phyloP scores from a whole-genome alignment of 2,329 filamentous ascomycete genomes.

The Chaetothyriales sp. region DNA sequence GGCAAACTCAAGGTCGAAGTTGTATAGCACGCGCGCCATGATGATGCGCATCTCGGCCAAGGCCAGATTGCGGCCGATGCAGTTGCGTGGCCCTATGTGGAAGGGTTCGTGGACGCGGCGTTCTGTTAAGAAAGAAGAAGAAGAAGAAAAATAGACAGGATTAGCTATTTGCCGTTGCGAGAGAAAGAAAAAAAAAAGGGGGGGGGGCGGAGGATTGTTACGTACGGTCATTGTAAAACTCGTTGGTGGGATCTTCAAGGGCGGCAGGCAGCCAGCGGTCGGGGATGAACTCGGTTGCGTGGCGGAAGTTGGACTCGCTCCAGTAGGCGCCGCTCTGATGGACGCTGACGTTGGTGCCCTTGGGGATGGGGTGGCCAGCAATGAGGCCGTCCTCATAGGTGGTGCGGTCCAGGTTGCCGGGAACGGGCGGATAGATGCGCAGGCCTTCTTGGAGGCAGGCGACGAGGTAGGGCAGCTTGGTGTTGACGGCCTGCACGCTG shows the following conservation, averaged over 20 bases:
- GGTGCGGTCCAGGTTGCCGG: constrained; percentile 13
- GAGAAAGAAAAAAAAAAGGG: background rate
- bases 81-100: background rate
- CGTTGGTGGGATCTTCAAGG: background rate
- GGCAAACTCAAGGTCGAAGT: constrained; percentile 30
- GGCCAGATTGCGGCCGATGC: constrained; percentile 26
- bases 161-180: background rate
- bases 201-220: background rate
- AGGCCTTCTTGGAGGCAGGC: constrained; percentile 35
- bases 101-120: constrained; percentile 2
- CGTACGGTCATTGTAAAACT: background rate
- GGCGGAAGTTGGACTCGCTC: background rate
- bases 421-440: constrained; percentile 32
- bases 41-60: constrained; percentile 38
- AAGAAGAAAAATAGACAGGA: too few species aligned
- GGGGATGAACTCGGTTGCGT: constrained; percentile 1
- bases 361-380: background rate
- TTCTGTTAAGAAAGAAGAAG: background rate
- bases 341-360: background rate
- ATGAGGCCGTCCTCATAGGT: background rate
- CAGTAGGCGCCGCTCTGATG: constrained; percentile 1
- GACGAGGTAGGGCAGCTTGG: constrained; percentile 28
- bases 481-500: constrained; percentile 15
- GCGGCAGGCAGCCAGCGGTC: constrained; percentile 2
- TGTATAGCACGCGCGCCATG: constrained; percentile 33